A percentile compares a stretch with the other conserved stretches of the same genome.
Evolutionary conservation across 768 basidiomycete genomes (phyloP).

Genomic region (Calvatia gigantea): DNA sequence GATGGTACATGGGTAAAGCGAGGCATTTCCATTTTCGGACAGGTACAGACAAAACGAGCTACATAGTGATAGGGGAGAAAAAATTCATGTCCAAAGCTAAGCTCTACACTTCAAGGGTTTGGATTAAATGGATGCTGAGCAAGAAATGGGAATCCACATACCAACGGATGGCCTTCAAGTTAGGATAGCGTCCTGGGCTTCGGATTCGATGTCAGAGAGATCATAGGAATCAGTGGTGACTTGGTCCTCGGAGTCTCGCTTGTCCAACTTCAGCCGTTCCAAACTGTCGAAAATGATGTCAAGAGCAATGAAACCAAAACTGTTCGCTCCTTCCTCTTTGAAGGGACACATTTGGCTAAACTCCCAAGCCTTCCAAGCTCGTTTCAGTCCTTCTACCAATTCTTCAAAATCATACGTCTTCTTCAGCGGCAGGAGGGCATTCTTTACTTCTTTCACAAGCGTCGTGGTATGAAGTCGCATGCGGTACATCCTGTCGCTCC

Average conservation of each 20-base stretch:
- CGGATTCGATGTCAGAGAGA: constrained; percentile 1
- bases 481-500: constrained; percentile 53
- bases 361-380: constrained; percentile 67
- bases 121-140: not conserved
- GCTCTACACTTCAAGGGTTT: no score
- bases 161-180: not conserved
- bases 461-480: constrained; percentile 57
- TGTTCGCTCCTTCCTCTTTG: constrained; percentile 48
- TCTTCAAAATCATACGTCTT: constrained; percentile 23
- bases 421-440: constrained; percentile 21
- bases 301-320: constrained; percentile 68
- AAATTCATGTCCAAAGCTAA: no score
- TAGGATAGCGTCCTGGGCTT: not conserved
- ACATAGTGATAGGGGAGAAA: not conserved
- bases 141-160: no score
- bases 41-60: not conserved
- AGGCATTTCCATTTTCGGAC: not conserved
- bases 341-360: constrained; percentile 34
- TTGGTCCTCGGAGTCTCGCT: not conserved
- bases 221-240: not conserved
- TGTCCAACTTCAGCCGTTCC: constrained; percentile 26
- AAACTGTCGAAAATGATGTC: constrained; percentile 57
- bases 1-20: not conserved
- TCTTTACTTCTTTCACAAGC: constrained; percentile 45
- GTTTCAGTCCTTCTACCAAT: constrained; percentile 37